Evolutionary conservation across 805 yeast species (phyloP).

Genomic region (Kodamaea restingae): DNA sequence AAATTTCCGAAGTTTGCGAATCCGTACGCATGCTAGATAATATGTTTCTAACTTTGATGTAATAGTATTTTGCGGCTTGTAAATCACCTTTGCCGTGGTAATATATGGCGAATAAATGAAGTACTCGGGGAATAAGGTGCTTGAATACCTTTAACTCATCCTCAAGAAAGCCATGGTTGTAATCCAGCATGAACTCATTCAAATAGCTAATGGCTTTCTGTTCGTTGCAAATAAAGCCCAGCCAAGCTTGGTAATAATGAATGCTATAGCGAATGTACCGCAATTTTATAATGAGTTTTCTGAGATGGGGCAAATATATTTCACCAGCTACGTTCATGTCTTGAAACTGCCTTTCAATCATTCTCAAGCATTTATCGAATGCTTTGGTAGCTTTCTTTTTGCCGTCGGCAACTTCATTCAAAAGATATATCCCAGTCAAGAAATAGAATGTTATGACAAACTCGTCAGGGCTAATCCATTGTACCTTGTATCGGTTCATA

Average conservation of each 20-base stretch:
- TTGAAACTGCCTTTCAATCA: conserved; percentile 25
- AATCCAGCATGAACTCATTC: conserved; percentile 31
- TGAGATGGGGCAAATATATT: conserved; percentile 19
- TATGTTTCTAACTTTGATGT: conserved; percentile 28
- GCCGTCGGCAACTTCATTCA: conserved; percentile 33
- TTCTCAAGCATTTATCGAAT: conserved; percentile 32
- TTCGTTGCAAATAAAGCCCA: conserved; percentile 29
- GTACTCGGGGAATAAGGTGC: conserved; percentile 32
- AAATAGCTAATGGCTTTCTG: conserved; percentile 20
- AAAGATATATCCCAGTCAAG: conserved; percentile 38
- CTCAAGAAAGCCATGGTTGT: conserved; percentile 34
- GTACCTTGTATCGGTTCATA: conserved; percentile 19
- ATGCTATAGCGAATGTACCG: conserved; percentile 26
- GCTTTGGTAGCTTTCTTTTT: conserved; percentile 32
- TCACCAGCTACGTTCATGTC: conserved; percentile 11
- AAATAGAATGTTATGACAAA: conserved; percentile 39
- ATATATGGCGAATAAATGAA: conserved; percentile 38
- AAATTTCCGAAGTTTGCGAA: background rate
- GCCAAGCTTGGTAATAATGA: conserved; percentile 34
- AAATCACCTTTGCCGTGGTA: conserved; percentile 36
- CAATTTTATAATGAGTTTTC: conserved; percentile 23
- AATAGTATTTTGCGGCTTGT: conserved; percentile 37
- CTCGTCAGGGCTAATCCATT: conserved; percentile 44
- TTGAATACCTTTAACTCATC: conserved; percentile 37
- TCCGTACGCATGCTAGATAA: conserved; percentile 1